phyloP scores from a whole-genome alignment of 1,139 yeast genomes.

The Geotrichum siamense region DNA sequence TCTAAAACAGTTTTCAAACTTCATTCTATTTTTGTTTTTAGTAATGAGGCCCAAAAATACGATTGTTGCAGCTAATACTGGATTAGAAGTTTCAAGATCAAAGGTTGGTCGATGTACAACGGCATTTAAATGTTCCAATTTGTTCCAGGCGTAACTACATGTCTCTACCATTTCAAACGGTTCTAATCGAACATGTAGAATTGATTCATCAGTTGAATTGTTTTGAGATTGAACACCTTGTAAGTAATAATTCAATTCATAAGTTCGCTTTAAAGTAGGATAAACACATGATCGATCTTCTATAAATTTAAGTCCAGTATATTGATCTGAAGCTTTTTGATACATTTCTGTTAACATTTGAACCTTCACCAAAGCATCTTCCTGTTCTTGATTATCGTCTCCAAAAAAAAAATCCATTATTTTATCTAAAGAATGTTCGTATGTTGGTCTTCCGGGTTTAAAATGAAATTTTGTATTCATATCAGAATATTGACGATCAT shows the following conservation, averaged over 20 bases:
- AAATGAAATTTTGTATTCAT: too few relatives aligned
- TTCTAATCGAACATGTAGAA: background rate
- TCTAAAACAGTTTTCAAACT: slow-evolving; percentile 4
- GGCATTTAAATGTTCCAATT: slow-evolving; percentile 21
- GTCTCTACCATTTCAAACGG: background rate
- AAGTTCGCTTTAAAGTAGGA: background rate
- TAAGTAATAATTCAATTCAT: slow-evolving; percentile 1
- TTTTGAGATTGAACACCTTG: background rate
- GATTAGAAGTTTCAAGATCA: slow-evolving; percentile 31
- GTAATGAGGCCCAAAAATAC: slow-evolving; percentile 38
- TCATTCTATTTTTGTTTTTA: slow-evolving; percentile 3
- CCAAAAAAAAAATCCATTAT: slow-evolving; percentile 8
- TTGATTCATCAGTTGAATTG: too few relatives aligned
- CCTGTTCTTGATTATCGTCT: background rate
- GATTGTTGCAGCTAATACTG: slow-evolving; percentile 34
- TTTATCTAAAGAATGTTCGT: too few relatives aligned
- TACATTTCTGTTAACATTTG: slow-evolving; percentile 8
- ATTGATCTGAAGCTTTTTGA: background rate
- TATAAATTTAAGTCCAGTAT: background rate
- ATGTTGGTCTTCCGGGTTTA: too few relatives aligned
- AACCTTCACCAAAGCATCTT: slow-evolving; percentile 5
- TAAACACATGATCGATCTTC: background rate
- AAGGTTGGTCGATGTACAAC: slow-evolving; percentile 40
- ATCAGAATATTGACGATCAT: too few relatives aligned
- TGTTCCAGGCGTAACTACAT: slow-evolving; percentile 21